A percentile compares a stretch with the other conserved stretches of the same genome.
phyloP scores from a whole-genome alignment of 371 early-diverging fungal genomes.

The Mucor irregularis region DNA sequence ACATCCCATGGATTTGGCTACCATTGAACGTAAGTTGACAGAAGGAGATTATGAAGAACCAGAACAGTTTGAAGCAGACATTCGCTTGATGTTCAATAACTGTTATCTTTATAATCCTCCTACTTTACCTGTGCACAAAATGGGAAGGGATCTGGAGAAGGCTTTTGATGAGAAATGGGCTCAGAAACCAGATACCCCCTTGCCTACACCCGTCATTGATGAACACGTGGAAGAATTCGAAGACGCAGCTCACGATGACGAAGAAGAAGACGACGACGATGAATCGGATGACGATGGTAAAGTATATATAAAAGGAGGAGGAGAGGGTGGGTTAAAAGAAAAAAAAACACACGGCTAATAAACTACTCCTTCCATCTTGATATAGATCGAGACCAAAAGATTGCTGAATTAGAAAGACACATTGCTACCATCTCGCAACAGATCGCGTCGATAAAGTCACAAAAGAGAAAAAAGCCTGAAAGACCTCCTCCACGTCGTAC shows the following conservation, averaged over 20 bases:
- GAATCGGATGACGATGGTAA: slow-evolving; percentile 43
- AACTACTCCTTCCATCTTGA: not conserved
- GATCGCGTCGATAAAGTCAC: slow-evolving; percentile 63
- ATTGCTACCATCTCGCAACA: slow-evolving; percentile 65
- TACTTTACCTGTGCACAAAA: slow-evolving; percentile 84
- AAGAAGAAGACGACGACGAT: slow-evolving; percentile 23
- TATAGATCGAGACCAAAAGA: slow-evolving; percentile 51
- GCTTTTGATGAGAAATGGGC: slow-evolving; percentile 89
- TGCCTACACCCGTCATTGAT: slow-evolving; percentile 10
- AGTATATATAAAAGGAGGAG: not conserved
- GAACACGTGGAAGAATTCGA: slow-evolving; percentile 11
- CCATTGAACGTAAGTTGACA: slow-evolving; percentile 88
- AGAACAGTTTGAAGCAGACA: slow-evolving; percentile 83
- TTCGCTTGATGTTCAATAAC: slow-evolving; percentile 90
- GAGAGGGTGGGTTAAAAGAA: too few species aligned
- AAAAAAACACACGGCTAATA: too few species aligned
- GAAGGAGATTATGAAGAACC: slow-evolving; percentile 70
- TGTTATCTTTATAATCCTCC: slow-evolving; percentile 94
- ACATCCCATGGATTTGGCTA: slow-evolving; percentile 97
- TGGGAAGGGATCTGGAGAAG: slow-evolving; percentile 78
- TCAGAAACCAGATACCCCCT: slow-evolving; percentile 52
- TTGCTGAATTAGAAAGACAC: slow-evolving; percentile 66
- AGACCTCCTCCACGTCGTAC: slow-evolving; percentile 25
- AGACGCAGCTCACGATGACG: not conserved
- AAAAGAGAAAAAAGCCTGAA: slow-evolving; percentile 55